A percentile compares a stretch with the other conserved stretches of the same genome.
Conservation (phyloP, 2,329 filamentous ascomycete genomes). For the Pyrenochaeta sp. region DNA sequence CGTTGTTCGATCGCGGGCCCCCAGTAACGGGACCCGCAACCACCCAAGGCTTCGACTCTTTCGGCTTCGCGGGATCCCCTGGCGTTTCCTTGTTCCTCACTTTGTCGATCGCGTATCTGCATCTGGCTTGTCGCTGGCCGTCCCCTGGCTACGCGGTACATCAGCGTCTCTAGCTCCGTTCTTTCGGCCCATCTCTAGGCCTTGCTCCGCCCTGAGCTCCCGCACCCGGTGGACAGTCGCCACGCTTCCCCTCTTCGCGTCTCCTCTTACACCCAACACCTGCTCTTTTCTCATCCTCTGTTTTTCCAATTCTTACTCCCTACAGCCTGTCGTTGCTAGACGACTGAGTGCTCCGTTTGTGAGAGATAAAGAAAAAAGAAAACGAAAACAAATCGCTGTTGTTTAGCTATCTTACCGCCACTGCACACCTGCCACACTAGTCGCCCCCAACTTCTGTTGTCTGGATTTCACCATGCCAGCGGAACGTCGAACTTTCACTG, state of each 20-base stretch:
- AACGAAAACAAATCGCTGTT: constrained; percentile 1
- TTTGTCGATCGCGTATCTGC: constrained; percentile 28
- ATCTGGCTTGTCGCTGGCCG: constrained; percentile 23
- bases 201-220: constrained; percentile 30
- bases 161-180: constrained; percentile 26
- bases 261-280: constrained; percentile 17
- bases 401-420: constrained; percentile 19
- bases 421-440: constrained; percentile 20
- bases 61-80: constrained; percentile 11
- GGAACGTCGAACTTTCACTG: constrained; percentile 43
- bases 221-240: constrained; percentile 31
- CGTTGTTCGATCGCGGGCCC: constrained; percentile 24
- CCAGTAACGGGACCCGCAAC: constrained; percentile 17
- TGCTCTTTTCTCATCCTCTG: constrained; percentile 8
- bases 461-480: constrained; percentile 48
- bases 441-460: neutral
- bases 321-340: constrained; percentile 31
- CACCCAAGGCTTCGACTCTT: constrained; percentile 12
- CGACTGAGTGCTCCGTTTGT: constrained; percentile 5
- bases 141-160: constrained; percentile 27
- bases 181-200: constrained; percentile 37
- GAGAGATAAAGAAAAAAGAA: neutral
- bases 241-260: constrained; percentile 32
- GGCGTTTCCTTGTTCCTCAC: constrained; percentile 19
- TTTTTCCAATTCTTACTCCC: constrained; percentile 19